Conservation (phyloP, 2,329 filamentous ascomycete species). For the Fusarium brachygibbosum region DNA sequence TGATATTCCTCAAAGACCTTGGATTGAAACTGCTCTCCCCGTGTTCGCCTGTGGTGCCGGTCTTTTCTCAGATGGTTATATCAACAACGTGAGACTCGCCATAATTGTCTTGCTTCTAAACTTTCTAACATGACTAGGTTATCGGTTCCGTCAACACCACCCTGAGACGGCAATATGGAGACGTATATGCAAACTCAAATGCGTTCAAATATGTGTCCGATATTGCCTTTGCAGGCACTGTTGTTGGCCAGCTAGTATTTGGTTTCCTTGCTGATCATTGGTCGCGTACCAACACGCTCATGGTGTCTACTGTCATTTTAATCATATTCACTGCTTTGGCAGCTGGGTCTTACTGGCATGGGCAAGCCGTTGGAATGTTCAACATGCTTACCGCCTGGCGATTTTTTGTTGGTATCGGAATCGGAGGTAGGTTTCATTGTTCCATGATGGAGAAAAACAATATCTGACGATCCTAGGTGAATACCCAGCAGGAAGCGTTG, state of each 20-base stretch:
- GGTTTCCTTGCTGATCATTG: constrained; percentile 86
- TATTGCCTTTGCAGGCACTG: constrained; percentile 89
- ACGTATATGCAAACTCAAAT: constrained; percentile 75
- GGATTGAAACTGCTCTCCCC: constrained; percentile 62
- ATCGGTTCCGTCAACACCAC: constrained; percentile 90
- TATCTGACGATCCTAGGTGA: constrained; percentile 63
- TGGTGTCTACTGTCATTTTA: constrained; percentile 85
- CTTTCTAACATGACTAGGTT: constrained; percentile 64
- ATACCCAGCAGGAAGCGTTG: constrained; percentile 84
- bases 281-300: constrained; percentile 85
- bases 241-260: constrained; percentile 84
- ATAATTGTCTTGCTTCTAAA: not conserved
- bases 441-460: accelerated
- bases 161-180: constrained; percentile 75
- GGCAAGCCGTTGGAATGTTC: constrained; percentile 78
- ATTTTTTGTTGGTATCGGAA: constrained; percentile 85
- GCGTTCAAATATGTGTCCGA: constrained; percentile 81
- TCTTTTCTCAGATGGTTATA: constrained; percentile 91
- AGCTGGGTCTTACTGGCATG: constrained; percentile 81
- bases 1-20: constrained; percentile 28
- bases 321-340: constrained; percentile 86
- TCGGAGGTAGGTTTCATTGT: constrained; percentile 67
- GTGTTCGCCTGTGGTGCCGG: constrained; percentile 91
- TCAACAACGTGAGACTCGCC: constrained; percentile 76
- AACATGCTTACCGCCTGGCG: constrained; percentile 83